Conservation (phyloP, 768 basidiomycete genomes). For the Rhizopogon roseolus region DNA sequence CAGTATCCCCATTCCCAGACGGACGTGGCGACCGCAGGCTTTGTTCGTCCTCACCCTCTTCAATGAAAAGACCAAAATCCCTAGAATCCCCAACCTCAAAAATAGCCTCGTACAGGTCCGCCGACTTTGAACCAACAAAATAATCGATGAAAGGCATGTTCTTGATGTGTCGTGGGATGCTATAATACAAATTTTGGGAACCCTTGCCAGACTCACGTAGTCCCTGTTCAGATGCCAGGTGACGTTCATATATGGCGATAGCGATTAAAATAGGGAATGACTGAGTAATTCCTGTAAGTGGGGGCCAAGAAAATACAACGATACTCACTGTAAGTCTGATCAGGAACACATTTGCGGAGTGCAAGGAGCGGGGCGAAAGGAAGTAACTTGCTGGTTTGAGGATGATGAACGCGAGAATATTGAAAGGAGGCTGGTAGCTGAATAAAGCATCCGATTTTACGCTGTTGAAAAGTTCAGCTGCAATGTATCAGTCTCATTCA, state of each 20-base stretch:
- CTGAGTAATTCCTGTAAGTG: constrained; percentile 24
- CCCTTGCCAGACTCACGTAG: constrained; percentile 49
- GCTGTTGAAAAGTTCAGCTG: constrained; percentile 32
- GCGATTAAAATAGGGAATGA: constrained; percentile 72
- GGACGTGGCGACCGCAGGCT: constrained; percentile 7
- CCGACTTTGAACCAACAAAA: constrained; percentile 64
- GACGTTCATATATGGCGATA: constrained; percentile 80
- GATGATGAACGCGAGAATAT: constrained; percentile 72
- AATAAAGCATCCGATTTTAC: constrained; percentile 88
- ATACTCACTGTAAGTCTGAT: constrained; percentile 69
- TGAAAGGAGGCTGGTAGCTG: constrained; percentile 91
- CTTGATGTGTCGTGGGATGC: constrained; percentile 67
- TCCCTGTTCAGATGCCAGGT: constrained; percentile 45
- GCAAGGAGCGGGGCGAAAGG: constrained; percentile 72
- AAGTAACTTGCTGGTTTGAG: constrained; percentile 77
- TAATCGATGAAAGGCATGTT: constrained; percentile 72
- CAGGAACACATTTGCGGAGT: constrained; percentile 79
- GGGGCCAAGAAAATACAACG: not conserved
- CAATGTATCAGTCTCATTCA: not conserved
- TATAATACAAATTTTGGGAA: constrained; percentile 55
- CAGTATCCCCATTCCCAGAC: constrained; percentile 7
- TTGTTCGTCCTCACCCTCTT: constrained; percentile 39
- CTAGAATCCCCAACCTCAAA: constrained; percentile 62
- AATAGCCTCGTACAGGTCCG: constrained; percentile 71
- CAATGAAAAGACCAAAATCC: constrained; percentile 46